phyloP scores from a whole-genome alignment of 2,329 filamentous ascomycete genomes.

The Geosmithia putterillii region DNA sequence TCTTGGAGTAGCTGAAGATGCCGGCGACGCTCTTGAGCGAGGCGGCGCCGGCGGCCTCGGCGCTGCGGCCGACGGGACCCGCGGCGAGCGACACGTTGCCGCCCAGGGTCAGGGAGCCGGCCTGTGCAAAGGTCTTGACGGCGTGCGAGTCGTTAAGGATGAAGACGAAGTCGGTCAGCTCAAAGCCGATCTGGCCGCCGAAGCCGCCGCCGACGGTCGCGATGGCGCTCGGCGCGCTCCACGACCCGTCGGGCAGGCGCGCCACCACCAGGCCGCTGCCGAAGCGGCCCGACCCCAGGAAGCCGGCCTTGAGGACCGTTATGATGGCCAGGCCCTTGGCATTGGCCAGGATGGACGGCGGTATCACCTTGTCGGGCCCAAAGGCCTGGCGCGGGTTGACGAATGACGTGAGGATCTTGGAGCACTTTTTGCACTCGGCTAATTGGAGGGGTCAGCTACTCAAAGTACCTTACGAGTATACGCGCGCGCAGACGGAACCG shows the following conservation, averaged over 20 bases:
- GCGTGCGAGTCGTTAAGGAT: slow-evolving; percentile 87
- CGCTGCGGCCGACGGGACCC: slow-evolving; percentile 86
- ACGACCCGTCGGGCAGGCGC: slow-evolving; percentile 61
- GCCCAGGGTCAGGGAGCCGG: slow-evolving; percentile 81
- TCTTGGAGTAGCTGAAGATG: slow-evolving; percentile 96
- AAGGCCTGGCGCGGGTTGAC: slow-evolving; percentile 88
- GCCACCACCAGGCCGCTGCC: slow-evolving; percentile 75
- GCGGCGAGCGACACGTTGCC: slow-evolving; percentile 95
- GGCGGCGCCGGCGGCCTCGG: slow-evolving; percentile 88
- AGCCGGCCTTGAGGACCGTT: slow-evolving; percentile 78
- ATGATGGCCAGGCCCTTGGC: slow-evolving; percentile 86
- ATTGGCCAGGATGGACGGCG: slow-evolving; percentile 74
- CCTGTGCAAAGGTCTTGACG: slow-evolving; percentile 88
- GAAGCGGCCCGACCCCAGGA: slow-evolving; percentile 71
- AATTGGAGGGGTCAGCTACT: slow-evolving; percentile 2
- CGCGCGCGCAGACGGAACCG: background rate
- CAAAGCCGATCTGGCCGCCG: slow-evolving; percentile 77
- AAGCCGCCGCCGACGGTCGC: slow-evolving; percentile 72
- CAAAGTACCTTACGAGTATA: background rate
- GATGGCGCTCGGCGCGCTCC: slow-evolving; percentile 75
- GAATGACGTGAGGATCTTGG: slow-evolving; percentile 90
- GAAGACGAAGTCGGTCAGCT: slow-evolving; percentile 92
- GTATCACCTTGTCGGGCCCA: slow-evolving; percentile 94
- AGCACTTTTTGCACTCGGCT: slow-evolving; percentile 97
- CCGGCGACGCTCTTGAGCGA: slow-evolving; percentile 81